These are phyloP conservation scores for Cenococcum geophilum DNA, from an alignment of 495 filamentous ascomycete genomes.

Conservation along the genomic window DNA sequence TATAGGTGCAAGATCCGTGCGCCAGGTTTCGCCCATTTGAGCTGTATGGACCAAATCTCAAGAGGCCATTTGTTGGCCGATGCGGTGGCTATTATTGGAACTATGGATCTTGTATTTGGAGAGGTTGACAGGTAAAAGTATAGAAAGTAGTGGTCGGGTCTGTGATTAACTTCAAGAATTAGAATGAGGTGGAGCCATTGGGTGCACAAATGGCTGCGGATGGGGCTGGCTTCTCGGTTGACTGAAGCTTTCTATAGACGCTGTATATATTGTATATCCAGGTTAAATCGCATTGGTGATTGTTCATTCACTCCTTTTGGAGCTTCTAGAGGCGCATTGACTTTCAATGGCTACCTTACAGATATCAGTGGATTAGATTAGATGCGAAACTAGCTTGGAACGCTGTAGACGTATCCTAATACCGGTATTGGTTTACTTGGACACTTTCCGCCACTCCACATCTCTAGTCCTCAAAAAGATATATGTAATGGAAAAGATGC, in stretches of 20 bases:
- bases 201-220: neutral
- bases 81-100: constrained; percentile 92
- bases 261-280: constrained; percentile 8
- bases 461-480: too few species aligned
- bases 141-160: neutral
- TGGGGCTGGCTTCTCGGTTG: neutral
- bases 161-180: neutral
- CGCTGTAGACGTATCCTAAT: too few species aligned
- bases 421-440: too few species aligned
- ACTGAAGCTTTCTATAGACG: neutral
- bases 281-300: neutral
- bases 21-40: constrained; percentile 92
- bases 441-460: too few species aligned
- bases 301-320: neutral
- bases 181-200: neutral
- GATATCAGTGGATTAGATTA: too few species aligned
- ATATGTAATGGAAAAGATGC: too few species aligned
- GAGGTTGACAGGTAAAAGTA: constrained; percentile 23
- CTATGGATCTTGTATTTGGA: constrained; percentile 34
- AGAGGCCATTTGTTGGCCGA: constrained; percentile 92
- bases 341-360: too few species aligned
- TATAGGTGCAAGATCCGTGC: constrained; percentile 98
- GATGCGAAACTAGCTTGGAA: too few species aligned
- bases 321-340: too few species aligned
- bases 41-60: constrained; percentile 86